phyloP scores from a whole-genome alignment of 208 protist genomes.

The Balamuthia mandrillaris region DNA sequence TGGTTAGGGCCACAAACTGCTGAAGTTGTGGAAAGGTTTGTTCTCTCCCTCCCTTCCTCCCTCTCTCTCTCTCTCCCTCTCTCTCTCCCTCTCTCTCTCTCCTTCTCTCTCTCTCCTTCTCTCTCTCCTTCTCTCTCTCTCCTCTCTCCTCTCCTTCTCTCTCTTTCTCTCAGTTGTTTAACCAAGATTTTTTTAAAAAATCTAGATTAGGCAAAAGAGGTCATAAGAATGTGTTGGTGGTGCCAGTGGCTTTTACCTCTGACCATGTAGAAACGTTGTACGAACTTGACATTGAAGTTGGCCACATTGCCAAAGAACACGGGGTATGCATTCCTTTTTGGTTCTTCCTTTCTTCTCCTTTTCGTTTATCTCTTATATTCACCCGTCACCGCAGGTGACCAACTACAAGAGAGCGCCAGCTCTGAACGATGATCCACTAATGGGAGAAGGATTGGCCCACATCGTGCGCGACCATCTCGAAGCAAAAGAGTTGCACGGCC shows the following conservation, averaged over 20 bases:
- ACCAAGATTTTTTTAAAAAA: too few relatives aligned
- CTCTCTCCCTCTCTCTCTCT: too few relatives aligned
- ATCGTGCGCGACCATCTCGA: conserved; percentile 48
- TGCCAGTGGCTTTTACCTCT: conserved; percentile 73
- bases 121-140: background rate
- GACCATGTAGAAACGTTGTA: conserved; percentile 76
- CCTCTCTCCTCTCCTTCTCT: background rate
- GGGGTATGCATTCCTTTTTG: background rate
- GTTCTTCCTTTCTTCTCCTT: background rate
- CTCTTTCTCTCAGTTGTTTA: too few relatives aligned
- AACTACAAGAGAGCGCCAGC: conserved; percentile 29
- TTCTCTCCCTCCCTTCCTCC: too few relatives aligned
- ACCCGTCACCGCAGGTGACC: conserved; percentile 42
- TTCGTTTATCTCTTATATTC: background rate
- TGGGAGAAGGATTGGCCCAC: conserved; percentile 45
- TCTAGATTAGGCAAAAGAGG: conserved; percentile 40
- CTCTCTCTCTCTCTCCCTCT: too few relatives aligned
- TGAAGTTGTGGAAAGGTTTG: conserved; percentile 56
- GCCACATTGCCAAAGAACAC: background rate
- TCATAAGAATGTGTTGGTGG: conserved; percentile 51
- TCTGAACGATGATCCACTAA: conserved; percentile 51
- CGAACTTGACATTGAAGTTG: conserved; percentile 71
- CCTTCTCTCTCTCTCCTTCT: too few relatives aligned
- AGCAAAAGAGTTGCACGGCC: background rate
- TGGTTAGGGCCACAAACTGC: conserved; percentile 68